These are phyloP conservation scores for Penicillium brevicompactum DNA, from an alignment of 2,329 filamentous ascomycete genomes.

Conservation along the genomic window DNA sequence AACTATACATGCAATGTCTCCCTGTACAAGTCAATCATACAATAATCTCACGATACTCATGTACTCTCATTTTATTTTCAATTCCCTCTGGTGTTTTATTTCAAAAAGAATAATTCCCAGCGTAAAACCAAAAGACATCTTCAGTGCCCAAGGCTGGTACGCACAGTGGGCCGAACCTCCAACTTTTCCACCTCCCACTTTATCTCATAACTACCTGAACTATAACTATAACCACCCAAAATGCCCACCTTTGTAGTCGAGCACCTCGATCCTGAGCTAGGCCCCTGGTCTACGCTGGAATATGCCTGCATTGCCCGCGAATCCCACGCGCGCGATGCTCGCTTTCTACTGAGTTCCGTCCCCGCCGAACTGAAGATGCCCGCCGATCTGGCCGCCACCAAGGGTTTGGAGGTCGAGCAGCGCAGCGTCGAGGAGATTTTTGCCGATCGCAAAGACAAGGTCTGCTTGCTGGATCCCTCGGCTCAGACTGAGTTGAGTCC, in stretches of 20 bases:
- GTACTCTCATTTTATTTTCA: no score
- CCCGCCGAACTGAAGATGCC: slow-evolving; percentile 65
- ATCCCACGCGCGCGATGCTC: slow-evolving; percentile 65
- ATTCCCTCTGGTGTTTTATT: no score
- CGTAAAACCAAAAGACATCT: neutral
- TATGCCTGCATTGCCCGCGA: slow-evolving; percentile 86
- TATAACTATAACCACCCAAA: neutral
- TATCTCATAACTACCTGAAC: neutral
- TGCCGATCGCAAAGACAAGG: slow-evolving; percentile 67
- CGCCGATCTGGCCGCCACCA: slow-evolving; percentile 59
- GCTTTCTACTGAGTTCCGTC: slow-evolving; percentile 82
- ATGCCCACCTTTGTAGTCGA: slow-evolving; percentile 80
- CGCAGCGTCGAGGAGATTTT: slow-evolving; percentile 84
- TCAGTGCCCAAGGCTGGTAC: neutral
- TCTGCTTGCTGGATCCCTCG: slow-evolving; percentile 87
- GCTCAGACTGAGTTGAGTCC: slow-evolving; percentile 80
- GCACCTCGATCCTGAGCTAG: slow-evolving; percentile 92
- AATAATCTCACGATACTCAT: no score
- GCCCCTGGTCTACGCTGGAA: slow-evolving; percentile 91
- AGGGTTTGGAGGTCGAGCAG: slow-evolving; percentile 70
- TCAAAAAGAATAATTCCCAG: neutral
- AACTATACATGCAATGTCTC: no score
- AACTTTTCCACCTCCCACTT: neutral
- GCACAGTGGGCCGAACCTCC: slow-evolving; percentile 7
- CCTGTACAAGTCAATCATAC: no score